A percentile compares a stretch with the other conserved stretches of the same genome.
Evolutionary conservation across 768 basidiomycete species (phyloP).

Genomic region (Vararia minispora): DNA sequence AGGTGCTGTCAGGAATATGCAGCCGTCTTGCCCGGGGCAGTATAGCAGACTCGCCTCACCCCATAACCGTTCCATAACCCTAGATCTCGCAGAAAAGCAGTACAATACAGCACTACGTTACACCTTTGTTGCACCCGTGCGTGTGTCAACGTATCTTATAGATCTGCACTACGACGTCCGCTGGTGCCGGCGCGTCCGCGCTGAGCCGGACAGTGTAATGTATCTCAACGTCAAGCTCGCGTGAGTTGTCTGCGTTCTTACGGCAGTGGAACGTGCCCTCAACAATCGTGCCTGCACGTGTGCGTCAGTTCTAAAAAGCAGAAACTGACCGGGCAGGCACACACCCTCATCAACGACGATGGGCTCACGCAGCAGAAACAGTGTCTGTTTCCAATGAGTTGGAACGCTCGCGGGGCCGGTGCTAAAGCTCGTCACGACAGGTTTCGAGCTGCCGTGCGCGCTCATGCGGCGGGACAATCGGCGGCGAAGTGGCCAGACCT

Average conservation of each 20-base stretch:
- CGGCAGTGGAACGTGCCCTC: constrained; percentile 72
- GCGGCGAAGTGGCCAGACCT: constrained; percentile 71
- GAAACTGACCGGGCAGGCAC: constrained; percentile 13
- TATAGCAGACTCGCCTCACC: too few species aligned
- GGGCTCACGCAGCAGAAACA: constrained; percentile 77
- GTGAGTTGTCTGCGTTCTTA: constrained; percentile 70
- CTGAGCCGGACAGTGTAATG: constrained; percentile 50
- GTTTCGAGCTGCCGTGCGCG: constrained; percentile 34
- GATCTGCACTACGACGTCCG: constrained; percentile 56
- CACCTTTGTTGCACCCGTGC: too few species aligned
- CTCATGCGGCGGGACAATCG: constrained; percentile 52
- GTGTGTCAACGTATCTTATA: constrained; percentile 78
- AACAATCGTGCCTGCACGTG: constrained; percentile 52
- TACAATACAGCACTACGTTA: too few species aligned
- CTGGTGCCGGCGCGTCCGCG: constrained; percentile 17
- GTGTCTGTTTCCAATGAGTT: constrained; percentile 96
- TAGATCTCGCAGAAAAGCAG: too few species aligned
- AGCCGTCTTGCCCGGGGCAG: too few species aligned
- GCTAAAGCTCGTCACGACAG: constrained; percentile 62
- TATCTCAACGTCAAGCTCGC: constrained; percentile 88
- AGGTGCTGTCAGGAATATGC: too few species aligned
- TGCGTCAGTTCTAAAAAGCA: background rate
- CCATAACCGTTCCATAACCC: too few species aligned
- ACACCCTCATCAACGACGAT: constrained; percentile 66
- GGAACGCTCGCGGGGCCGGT: constrained; percentile 81